phyloP scores from a whole-genome alignment of 2,329 filamentous ascomycete species.

The Aphanocladium album region DNA sequence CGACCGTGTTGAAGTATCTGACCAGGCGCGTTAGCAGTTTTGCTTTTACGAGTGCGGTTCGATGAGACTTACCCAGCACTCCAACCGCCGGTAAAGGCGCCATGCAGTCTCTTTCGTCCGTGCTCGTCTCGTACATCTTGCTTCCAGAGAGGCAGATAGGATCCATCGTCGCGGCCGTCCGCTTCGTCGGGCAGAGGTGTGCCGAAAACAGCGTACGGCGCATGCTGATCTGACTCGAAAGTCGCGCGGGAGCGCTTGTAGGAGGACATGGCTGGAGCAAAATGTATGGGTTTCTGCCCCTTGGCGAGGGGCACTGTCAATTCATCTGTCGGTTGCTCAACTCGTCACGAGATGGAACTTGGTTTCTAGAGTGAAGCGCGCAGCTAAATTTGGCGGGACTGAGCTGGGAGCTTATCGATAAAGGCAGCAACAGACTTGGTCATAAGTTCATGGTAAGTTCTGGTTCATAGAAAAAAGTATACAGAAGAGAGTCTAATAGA shows the following conservation, averaged over 20 bases:
- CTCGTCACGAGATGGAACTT: background rate
- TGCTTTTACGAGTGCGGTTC: background rate
- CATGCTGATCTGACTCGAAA: constrained; percentile 71
- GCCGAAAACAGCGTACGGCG: constrained; percentile 75
- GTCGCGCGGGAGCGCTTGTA: constrained; percentile 72
- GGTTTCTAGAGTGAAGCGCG: background rate
- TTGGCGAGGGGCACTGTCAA: background rate
- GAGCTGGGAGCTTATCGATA: constrained; percentile 3
- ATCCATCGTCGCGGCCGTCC: constrained; percentile 78
- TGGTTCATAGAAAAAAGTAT: no score
- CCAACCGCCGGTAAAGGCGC: constrained; percentile 93
- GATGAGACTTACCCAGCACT: constrained; percentile 73
- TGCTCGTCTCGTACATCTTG: constrained; percentile 94
- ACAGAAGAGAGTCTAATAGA: no score
- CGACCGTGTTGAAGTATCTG: constrained; percentile 96
- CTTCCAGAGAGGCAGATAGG: constrained; percentile 94
- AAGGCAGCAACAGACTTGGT: background rate
- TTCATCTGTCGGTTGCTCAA: background rate
- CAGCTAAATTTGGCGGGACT: background rate
- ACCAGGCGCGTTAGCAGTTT: background rate
- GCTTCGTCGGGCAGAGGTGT: constrained; percentile 80
- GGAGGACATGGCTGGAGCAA: constrained; percentile 43
- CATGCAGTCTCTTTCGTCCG: constrained; percentile 85
- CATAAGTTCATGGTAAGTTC: no score
- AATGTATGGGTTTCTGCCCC: background rate